A percentile compares a stretch with the other conserved stretches of the same genome.
Evolutionary conservation across 345 rosid species (phyloP).

Genomic region (Psidium guajava): DNA sequence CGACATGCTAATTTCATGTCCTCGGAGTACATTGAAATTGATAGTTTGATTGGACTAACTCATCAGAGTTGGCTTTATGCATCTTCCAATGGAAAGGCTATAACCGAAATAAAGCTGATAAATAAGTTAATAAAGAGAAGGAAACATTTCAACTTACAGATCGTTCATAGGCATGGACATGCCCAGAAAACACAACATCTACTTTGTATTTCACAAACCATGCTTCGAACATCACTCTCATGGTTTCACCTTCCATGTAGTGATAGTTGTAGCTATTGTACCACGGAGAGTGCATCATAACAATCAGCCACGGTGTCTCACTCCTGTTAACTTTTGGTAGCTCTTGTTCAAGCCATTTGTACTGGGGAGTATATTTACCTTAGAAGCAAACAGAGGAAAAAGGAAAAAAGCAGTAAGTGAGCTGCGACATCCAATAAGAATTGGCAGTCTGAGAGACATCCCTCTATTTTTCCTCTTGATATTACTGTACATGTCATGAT

Average conservation of each 20-base stretch:
- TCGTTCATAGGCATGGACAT: slow-evolving; percentile 40
- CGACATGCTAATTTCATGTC: not conserved
- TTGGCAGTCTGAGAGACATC: not conserved
- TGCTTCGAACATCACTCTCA: slow-evolving; percentile 33
- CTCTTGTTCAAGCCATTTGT: slow-evolving; percentile 57
- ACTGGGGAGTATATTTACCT: slow-evolving; percentile 79
- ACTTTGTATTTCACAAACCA: slow-evolving; percentile 36
- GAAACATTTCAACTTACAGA: slow-evolving; percentile 10
- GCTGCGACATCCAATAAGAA: not conserved
- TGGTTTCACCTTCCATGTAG: slow-evolving; percentile 51
- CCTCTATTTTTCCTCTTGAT: not conserved
- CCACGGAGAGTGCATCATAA: slow-evolving; percentile 69
- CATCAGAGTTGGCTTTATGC: not conserved
- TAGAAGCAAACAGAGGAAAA: slow-evolving; percentile 13
- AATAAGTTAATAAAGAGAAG: not conserved
- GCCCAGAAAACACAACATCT: slow-evolving; percentile 39
- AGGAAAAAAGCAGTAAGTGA: not conserved
- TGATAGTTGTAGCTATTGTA: slow-evolving; percentile 81
- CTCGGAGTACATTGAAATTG: not conserved
- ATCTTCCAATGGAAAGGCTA: not conserved
- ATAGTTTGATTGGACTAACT: not conserved
- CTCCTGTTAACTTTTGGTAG: slow-evolving; percentile 66
- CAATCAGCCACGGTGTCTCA: slow-evolving; percentile 85
- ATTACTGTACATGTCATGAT: not conserved
- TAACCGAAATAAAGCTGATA: not conserved